phyloP scores from a whole-genome alignment of 2,329 filamentous ascomycete species.

The Beauveria sp. region DNA sequence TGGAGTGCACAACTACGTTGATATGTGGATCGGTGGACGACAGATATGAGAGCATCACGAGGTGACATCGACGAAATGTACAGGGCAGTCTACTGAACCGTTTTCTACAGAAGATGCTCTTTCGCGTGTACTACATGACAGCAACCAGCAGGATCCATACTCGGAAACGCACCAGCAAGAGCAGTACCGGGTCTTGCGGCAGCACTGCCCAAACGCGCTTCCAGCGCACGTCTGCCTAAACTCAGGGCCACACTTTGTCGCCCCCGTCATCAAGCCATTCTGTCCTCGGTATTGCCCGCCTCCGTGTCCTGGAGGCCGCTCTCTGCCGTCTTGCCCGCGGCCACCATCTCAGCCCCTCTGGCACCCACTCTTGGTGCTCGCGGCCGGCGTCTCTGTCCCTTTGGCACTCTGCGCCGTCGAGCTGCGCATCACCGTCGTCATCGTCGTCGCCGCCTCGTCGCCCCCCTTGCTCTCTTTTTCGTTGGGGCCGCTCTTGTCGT shows the following conservation, averaged over 20 bases:
- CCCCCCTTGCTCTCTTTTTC: conserved; percentile 13
- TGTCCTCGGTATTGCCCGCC: background rate
- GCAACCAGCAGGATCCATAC: conserved; percentile 26
- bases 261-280: background rate
- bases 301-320: background rate
- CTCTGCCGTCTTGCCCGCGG: background rate
- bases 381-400: background rate
- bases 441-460: background rate
- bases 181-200: conserved; percentile 28
- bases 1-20: background rate
- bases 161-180: conserved; percentile 27
- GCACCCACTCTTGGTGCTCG: too few relatives aligned
- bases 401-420: background rate
- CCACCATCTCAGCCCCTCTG: too few relatives aligned
- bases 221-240: conserved; percentile 33
- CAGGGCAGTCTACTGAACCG: background rate
- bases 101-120: background rate
- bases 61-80: background rate
- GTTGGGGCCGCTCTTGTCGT: conserved; percentile 17
- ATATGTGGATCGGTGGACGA: background rate
- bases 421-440: background rate
- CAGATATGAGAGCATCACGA: background rate
- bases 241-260: conserved; percentile 31
- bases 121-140: background rate
- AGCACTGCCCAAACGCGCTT: conserved; percentile 35